Evolutionary conservation across 192 early-diverging fungal species (phyloP).

Genomic region (Backusella sp.): DNA sequence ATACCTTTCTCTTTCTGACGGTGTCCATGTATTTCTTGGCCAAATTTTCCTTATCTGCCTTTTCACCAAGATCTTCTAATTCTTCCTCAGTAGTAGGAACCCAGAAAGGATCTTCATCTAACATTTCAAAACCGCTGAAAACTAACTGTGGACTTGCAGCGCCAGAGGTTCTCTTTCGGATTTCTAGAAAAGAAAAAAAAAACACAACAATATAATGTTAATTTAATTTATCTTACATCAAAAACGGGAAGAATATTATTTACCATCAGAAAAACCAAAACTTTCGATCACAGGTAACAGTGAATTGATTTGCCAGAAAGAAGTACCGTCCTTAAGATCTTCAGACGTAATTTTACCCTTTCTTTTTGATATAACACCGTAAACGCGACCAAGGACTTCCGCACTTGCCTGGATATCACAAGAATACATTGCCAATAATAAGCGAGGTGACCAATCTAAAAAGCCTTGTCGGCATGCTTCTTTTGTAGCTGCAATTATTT

Average conservation of each 20-base stretch:
- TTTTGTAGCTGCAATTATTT: slow-evolving; percentile 84
- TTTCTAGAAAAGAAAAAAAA: slow-evolving; percentile 55
- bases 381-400: slow-evolving; percentile 94
- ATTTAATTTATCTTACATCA: background rate
- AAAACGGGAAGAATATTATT: background rate
- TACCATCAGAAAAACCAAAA: slow-evolving; percentile 98
- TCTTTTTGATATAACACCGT: slow-evolving; percentile 88
- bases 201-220: background rate
- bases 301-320: slow-evolving; percentile 89
- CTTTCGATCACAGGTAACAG: slow-evolving; percentile 93
- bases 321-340: slow-evolving; percentile 97
- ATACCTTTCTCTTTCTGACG: slow-evolving; percentile 92
- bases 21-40: slow-evolving; percentile 97
- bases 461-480: slow-evolving; percentile 84
- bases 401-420: slow-evolving; percentile 97
- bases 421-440: slow-evolving; percentile 95
- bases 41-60: slow-evolving; percentile 93
- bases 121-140: slow-evolving; percentile 90
- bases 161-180: slow-evolving; percentile 93
- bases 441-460: slow-evolving; percentile 90
- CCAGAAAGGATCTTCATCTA: slow-evolving; percentile 98
- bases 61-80: slow-evolving; percentile 96
- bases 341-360: slow-evolving; percentile 92
- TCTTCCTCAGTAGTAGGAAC: slow-evolving; percentile 97
- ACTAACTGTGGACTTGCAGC: slow-evolving; percentile 94